Percentiles rank a stretch among this genome's conserved stretches.
phyloP scores from a whole-genome alignment of 352 stramenopile species.

The Pythium aristosporum region DNA sequence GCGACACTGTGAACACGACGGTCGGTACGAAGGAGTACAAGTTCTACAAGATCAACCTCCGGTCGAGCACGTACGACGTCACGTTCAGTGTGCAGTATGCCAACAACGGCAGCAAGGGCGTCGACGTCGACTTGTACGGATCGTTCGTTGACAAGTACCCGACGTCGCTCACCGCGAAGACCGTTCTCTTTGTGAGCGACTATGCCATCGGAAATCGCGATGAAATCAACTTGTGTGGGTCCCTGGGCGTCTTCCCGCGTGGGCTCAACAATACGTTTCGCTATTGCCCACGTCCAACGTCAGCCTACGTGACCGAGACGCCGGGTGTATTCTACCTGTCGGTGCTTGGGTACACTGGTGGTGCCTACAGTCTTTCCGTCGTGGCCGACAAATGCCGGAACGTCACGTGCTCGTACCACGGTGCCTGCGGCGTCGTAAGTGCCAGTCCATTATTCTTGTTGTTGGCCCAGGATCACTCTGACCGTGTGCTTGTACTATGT shows the following conservation, averaged over 20 bases:
- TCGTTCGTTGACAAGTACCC: conserved; percentile 68
- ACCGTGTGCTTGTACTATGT: neutral
- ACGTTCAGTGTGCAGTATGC: conserved; percentile 55
- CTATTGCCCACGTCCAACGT: conserved; percentile 49
- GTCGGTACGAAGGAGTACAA: conserved; percentile 56
- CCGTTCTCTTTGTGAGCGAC: conserved; percentile 56
- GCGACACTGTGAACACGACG: conserved; percentile 21
- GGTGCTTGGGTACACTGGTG: conserved; percentile 52
- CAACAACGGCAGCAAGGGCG: conserved; percentile 10
- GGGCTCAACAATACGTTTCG: conserved; percentile 56
- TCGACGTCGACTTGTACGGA: conserved; percentile 69
- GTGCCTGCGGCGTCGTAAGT: conserved; percentile 53
- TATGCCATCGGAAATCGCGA: conserved; percentile 37
- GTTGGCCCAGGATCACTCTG: neutral
- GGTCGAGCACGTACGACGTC: conserved; percentile 65
- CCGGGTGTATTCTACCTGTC: conserved; percentile 73
- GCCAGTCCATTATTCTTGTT: neutral
- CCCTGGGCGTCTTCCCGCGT: conserved; percentile 59
- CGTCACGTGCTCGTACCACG: conserved; percentile 59
- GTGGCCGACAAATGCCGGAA: conserved; percentile 68
- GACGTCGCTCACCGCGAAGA: conserved; percentile 46
- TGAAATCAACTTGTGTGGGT: conserved; percentile 69
- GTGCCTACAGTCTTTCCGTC: conserved; percentile 39
- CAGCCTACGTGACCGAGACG: conserved; percentile 50
- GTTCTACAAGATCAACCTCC: conserved; percentile 68